Evolutionary conservation across 2,329 filamentous ascomycete genomes (phyloP), one percentile per base, ranked within the genome.

Genomic region (Xylariaceae sp.): DNA sequence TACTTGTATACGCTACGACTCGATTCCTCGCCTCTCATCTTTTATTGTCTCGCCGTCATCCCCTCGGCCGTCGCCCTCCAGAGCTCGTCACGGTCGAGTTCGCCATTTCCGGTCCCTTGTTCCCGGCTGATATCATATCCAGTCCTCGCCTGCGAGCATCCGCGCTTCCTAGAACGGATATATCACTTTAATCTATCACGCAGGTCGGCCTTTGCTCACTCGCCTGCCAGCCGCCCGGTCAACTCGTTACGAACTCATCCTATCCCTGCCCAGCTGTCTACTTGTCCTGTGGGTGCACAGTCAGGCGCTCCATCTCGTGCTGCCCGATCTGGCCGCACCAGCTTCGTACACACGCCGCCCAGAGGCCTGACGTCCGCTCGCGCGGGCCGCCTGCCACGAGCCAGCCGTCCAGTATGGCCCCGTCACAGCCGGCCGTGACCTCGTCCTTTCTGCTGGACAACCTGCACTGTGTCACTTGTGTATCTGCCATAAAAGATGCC

Each of bases 381-480:
- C 21, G 21, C 21, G 21, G 21, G 21, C 8, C 8, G 21, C 21
- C 27, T 26, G n/a, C n/a, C 24, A 26, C 24, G 9, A 29, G 16
- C 27, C 27, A 29, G 27, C 16, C 27, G 27, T 39, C 28, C 36
- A 35, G 35, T 36, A 53, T 54, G 50, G 40, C 45, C 32, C 36
- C 45, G 40, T 43, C 42, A 36, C 39, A 46, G 32, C 41, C 38
- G 30, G 27, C 42, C 33, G 55, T 65, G 38, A 72, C 67, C 10
- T 80, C 75, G 2, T 79, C 74, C 21, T 76, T 81, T 50, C 67
- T 86, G 40, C 64, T 88, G 46, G 74, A 70, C 41, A 87, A 88
- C 56, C 67, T 88, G n/a, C 83, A 88, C 59, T 87, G 83, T 60
- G 77, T 81, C 11, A 83, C 80, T 39, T 88, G 83, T 55, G 75